Evolutionary conservation across 2,329 filamentous ascomycete genomes (phyloP).

Genomic region (Scopulariopsis brevicaulis): DNA sequence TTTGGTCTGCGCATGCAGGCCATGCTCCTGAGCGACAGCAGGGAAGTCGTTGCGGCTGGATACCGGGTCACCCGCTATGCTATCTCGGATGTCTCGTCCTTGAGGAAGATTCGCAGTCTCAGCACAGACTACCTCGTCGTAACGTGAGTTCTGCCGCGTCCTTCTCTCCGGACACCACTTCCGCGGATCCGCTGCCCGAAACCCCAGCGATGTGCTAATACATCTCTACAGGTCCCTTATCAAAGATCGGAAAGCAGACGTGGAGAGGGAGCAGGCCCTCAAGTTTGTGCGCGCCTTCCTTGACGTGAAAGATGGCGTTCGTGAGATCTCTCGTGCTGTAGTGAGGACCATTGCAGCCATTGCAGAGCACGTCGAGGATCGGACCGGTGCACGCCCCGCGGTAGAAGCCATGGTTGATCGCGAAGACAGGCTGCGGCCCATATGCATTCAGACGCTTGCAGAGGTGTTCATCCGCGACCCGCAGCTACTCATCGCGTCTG

Average conservation of each 20-base stretch:
- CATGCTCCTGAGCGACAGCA: conserved; percentile 90
- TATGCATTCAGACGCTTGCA: conserved; percentile 84
- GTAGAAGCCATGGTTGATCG: conserved; percentile 56
- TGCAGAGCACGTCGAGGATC: conserved; percentile 78
- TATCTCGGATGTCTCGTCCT: conserved; percentile 80
- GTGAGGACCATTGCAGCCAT: conserved; percentile 85
- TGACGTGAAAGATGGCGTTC: conserved; percentile 85
- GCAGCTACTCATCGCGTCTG: conserved; percentile 66
- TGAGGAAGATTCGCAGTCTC: conserved; percentile 75
- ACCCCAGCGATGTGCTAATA: neutral
- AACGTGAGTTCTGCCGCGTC: conserved; percentile 27
- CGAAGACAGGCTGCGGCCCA: conserved; percentile 76
- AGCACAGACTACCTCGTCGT: conserved; percentile 92
- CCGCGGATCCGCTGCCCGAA: neutral
- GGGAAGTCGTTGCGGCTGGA: conserved; percentile 89
- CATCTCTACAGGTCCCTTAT: conserved; percentile 54
- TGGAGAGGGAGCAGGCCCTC: conserved; percentile 91
- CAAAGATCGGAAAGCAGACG: conserved; percentile 92
- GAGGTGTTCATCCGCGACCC: conserved; percentile 87
- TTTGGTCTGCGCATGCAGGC: conserved; percentile 91
- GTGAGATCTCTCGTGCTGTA: conserved; percentile 76
- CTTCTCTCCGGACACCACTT: neutral
- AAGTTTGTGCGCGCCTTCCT: conserved; percentile 94
- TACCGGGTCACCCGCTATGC: conserved; percentile 91
- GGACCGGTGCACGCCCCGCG: conserved; percentile 40